phyloP scores from a whole-genome alignment of 345 rosid species.

The Rhizophora apiculata region DNA sequence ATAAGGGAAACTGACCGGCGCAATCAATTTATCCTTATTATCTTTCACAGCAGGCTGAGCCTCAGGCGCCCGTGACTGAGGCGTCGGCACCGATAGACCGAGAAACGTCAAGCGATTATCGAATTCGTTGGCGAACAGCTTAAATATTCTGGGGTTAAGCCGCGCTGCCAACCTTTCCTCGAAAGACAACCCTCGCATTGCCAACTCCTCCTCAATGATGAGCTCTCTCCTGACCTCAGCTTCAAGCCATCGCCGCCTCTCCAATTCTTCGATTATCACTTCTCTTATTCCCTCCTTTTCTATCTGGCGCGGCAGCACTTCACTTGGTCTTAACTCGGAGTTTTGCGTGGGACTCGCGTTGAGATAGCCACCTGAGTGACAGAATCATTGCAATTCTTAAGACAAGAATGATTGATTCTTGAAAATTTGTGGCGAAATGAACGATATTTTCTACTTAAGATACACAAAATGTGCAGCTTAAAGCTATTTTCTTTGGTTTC shows the following conservation, averaged over 20 bases:
- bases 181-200: conserved; percentile 15
- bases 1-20: conserved; percentile 35
- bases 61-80: not conserved
- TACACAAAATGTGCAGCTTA: too few species aligned
- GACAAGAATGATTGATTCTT: too few species aligned
- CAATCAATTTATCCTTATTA: conserved; percentile 34
- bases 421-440: too few species aligned
- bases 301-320: conserved; percentile 23
- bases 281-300: conserved; percentile 44
- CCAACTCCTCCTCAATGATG: conserved; percentile 41
- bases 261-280: conserved; percentile 39
- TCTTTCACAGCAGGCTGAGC: conserved; percentile 16
- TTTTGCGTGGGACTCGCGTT: conserved; percentile 3
- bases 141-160: conserved; percentile 14
- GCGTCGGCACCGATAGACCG: not conserved
- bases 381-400: not conserved
- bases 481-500: too few species aligned
- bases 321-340: conserved; percentile 8
- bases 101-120: conserved; percentile 9
- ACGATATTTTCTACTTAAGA: too few species aligned
- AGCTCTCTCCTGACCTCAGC: conserved; percentile 49
- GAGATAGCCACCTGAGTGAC: not conserved
- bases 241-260: conserved; percentile 32
- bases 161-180: conserved; percentile 27
- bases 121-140: conserved; percentile 1